Evolutionary conservation across 495 filamentous ascomycete genomes (phyloP).

Genomic region (Xylaria grammica): DNA sequence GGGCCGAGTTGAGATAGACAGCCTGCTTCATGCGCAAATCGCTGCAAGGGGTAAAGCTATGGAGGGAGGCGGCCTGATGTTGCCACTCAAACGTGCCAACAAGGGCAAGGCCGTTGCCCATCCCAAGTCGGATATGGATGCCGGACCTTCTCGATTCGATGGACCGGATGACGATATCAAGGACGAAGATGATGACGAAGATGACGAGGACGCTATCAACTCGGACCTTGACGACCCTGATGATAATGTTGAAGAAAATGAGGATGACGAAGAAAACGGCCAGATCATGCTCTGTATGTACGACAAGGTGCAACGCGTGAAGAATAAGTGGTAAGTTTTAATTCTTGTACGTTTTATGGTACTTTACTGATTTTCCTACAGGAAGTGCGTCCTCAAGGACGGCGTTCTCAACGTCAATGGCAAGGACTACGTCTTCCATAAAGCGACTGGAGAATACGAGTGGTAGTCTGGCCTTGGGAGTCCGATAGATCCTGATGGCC

Average conservation of each 20-base stretch:
- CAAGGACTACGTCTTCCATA: constrained; percentile 97
- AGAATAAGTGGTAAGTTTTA: constrained; percentile 89
- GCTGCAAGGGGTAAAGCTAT: constrained; percentile 69
- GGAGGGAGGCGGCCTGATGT: constrained; percentile 82
- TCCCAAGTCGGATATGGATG: constrained; percentile 29
- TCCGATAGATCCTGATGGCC: not conserved
- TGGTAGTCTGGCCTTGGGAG: constrained; percentile 64
- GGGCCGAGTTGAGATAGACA: constrained; percentile 63
- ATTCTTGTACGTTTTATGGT: not conserved
- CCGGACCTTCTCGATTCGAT: constrained; percentile 63
- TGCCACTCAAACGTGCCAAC: constrained; percentile 61
- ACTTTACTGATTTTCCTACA: constrained; percentile 35
- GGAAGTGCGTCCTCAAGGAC: constrained; percentile 97
- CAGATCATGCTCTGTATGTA: constrained; percentile 98
- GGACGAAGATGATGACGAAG: constrained; percentile 77
- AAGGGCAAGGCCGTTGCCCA: constrained; percentile 32
- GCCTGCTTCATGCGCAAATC: constrained; percentile 67
- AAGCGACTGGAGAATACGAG: constrained; percentile 95
- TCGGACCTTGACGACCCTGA: constrained; percentile 96
- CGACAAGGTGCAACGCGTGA: constrained; percentile 98
- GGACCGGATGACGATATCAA: constrained; percentile 68
- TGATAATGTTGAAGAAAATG: constrained; percentile 76
- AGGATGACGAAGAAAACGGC: constrained; percentile 78
- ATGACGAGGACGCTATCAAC: constrained; percentile 98
- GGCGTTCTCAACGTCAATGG: constrained; percentile 89